phyloP scores from a whole-genome alignment of 495 filamentous ascomycete species.

The Talaromyces ruber region DNA sequence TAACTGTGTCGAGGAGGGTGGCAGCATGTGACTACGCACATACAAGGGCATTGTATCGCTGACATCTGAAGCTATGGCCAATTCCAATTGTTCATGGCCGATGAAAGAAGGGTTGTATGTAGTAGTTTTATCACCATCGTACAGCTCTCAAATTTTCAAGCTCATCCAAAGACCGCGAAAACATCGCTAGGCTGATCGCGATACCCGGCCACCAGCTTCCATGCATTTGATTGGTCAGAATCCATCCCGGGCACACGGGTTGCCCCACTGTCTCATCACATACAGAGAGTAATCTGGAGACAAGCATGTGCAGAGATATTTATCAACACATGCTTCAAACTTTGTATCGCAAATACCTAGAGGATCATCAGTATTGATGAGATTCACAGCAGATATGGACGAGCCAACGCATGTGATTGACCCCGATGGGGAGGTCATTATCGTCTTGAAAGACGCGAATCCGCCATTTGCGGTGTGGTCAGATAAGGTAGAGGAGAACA shows the following conservation, averaged over 20 bases:
- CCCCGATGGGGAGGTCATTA: slow-evolving; percentile 9
- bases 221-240: not conserved
- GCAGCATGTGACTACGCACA: too few relatives aligned
- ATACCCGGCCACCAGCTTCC: not conserved
- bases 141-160: too few relatives aligned
- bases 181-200: not conserved
- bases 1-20: too few relatives aligned
- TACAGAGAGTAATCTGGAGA: not conserved
- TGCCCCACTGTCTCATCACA: not conserved
- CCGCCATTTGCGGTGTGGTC: not conserved
- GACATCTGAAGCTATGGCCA: too few relatives aligned
- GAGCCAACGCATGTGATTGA: slow-evolving; percentile 6
- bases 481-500: not conserved
- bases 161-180: too few relatives aligned
- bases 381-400: not conserved
- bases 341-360: not conserved
- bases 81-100: too few relatives aligned
- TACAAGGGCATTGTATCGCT: too few relatives aligned
- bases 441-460: slow-evolving; percentile 4
- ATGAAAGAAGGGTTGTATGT: too few relatives aligned
- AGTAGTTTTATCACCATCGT: too few relatives aligned
- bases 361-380: not conserved
- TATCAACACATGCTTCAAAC: not conserved
- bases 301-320: not conserved
- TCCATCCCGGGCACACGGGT: not conserved